phyloP scores from a whole-genome alignment of 192 early-diverging fungal species.

The Fimicolochytrium jonesii region DNA sequence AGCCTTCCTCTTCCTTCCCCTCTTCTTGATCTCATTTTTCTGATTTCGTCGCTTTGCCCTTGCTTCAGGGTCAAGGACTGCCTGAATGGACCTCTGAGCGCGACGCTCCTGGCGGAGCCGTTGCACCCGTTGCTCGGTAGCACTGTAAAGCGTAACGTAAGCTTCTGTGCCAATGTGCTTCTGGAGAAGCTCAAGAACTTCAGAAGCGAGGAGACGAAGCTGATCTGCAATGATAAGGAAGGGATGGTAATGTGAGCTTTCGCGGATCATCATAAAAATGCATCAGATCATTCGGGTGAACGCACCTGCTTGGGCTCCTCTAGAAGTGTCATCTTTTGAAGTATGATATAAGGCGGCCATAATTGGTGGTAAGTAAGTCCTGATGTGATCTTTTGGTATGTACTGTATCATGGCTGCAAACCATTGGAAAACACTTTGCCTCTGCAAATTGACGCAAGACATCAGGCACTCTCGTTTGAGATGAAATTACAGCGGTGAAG shows the following conservation, averaged over 20 bases:
- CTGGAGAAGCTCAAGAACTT: constrained; percentile 74
- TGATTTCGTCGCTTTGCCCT: constrained; percentile 63
- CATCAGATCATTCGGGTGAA: too few species aligned
- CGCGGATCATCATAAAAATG: too few species aligned
- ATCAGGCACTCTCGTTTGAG: neutral
- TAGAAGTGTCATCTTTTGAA: constrained; percentile 65
- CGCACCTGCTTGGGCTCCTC: constrained; percentile 61
- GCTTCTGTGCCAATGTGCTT: constrained; percentile 67
- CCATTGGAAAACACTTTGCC: constrained; percentile 82
- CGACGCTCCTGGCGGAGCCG: constrained; percentile 62
- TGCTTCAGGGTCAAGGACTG: constrained; percentile 71
- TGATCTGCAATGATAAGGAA: constrained; percentile 48
- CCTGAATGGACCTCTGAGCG: constrained; percentile 54
- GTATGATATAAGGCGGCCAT: constrained; percentile 79
- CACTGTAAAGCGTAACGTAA: constrained; percentile 65
- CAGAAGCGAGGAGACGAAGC: constrained; percentile 69
- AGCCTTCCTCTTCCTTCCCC: constrained; percentile 65
- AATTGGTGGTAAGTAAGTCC: constrained; percentile 65
- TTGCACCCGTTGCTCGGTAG: constrained; percentile 60
- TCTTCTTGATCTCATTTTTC: constrained; percentile 69
- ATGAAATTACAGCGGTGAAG: neutral
- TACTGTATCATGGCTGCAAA: constrained; percentile 80
- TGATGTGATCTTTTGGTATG: constrained; percentile 52
- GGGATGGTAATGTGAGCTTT: neutral
- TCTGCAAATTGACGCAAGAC: constrained; percentile 40